A percentile compares a stretch with the other conserved stretches of the same genome.
These are phyloP conservation scores for Endocarpon pusillum DNA, from an alignment of 495 filamentous ascomycete species.

Conservation along the genomic window DNA sequence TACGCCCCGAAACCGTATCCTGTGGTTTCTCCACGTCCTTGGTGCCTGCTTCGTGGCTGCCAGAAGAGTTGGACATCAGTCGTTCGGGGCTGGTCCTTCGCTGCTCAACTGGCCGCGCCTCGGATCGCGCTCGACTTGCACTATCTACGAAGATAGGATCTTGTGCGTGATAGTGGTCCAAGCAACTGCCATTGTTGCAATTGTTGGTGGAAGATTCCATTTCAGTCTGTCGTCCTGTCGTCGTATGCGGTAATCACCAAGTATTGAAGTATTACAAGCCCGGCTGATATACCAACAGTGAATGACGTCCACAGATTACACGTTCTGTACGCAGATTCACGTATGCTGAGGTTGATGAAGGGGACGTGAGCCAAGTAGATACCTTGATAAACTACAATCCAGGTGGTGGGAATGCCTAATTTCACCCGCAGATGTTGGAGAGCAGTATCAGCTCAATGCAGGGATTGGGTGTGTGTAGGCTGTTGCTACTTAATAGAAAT, in stretches of 20 bases:
- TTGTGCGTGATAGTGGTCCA: neutral
- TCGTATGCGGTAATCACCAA: neutral
- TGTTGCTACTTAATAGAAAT: too few relatives aligned
- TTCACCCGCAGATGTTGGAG: too few relatives aligned
- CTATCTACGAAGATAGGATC: neutral
- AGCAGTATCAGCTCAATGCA: too few relatives aligned
- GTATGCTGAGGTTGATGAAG: too few relatives aligned
- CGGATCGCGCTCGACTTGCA: conserved; percentile 2
- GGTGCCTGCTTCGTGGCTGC: neutral
- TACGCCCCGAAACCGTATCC: neutral
- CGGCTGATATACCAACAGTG: neutral
- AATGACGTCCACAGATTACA: neutral
- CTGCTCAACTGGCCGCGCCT: conserved; percentile 1
- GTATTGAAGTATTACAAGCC: neutral
- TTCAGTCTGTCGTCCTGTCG: neutral
- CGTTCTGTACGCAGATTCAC: too few relatives aligned
- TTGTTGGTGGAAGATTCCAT: conserved; percentile 1
- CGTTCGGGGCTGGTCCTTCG: conserved; percentile 1
- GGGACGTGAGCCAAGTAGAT: too few relatives aligned
- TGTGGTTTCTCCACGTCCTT: neutral
- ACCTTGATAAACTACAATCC: too few relatives aligned
- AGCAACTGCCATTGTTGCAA: neutral
- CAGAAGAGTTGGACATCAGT: neutral
- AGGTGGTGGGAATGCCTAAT: too few relatives aligned
- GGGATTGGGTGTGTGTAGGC: too few relatives aligned